phyloP scores from a whole-genome alignment of 352 stramenopile species.

The Globisporangium parvum region DNA sequence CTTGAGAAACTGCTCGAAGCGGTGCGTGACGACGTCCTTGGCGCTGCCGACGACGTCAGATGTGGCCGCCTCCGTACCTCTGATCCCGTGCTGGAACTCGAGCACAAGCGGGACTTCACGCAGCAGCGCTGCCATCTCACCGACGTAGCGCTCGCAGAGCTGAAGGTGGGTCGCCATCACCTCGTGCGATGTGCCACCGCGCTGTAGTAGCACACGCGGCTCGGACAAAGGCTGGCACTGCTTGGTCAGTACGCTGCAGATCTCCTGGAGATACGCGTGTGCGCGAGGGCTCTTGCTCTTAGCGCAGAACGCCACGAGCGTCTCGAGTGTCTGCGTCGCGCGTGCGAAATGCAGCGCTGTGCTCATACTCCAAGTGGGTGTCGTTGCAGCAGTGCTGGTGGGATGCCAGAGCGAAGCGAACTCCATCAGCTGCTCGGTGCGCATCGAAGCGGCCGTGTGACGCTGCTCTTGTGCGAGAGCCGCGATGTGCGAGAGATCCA shows the following conservation, averaged over 20 bases:
- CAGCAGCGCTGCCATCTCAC: slow-evolving; percentile 23
- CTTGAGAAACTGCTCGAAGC: slow-evolving; percentile 5
- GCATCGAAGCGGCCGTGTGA: slow-evolving; percentile 1
- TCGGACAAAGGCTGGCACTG: slow-evolving; percentile 1
- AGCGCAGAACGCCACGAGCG: slow-evolving; percentile 10
- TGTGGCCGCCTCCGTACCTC: neutral
- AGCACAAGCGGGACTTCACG: slow-evolving; percentile 16
- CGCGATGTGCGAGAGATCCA: slow-evolving; percentile 20
- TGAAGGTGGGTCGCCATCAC: slow-evolving; percentile 14
- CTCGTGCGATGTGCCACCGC: neutral
- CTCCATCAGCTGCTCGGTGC: neutral
- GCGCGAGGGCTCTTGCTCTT: slow-evolving; percentile 3
- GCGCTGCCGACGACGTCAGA: neutral
- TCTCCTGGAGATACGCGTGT: slow-evolving; percentile 9
- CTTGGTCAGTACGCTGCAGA: slow-evolving; percentile 3
- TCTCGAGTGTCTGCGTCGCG: slow-evolving; percentile 1
- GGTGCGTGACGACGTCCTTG: neutral
- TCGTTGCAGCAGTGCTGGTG: neutral
- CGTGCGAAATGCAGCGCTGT: slow-evolving; percentile 3
- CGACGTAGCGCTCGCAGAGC: slow-evolving; percentile 21
- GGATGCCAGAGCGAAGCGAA: too few species aligned
- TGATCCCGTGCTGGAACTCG: slow-evolving; percentile 15
- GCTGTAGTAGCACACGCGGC: neutral
- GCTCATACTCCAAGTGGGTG: neutral
- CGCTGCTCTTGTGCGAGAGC: neutral